Evolutionary conservation across 768 basidiomycete genomes (phyloP).

Genomic region (Amanita brunnescens): DNA sequence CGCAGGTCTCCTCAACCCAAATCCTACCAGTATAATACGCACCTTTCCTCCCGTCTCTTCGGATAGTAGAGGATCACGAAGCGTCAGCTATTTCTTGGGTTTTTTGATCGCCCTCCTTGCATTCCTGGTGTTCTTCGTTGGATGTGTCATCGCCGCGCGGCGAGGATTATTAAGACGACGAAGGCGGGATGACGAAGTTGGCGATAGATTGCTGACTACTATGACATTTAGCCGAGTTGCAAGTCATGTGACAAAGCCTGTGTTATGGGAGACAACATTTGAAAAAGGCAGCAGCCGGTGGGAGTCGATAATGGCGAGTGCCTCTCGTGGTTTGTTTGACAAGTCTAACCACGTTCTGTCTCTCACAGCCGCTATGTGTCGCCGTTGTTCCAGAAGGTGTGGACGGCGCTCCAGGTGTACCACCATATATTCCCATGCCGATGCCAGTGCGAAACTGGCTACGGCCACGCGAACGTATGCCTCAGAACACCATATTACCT

Average conservation of each 20-base stretch:
- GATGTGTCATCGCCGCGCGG: constrained; percentile 41
- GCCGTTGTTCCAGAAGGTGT: not conserved
- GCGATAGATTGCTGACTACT: constrained; percentile 8
- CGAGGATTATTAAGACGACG: constrained; percentile 26
- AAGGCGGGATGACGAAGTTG: constrained; percentile 13
- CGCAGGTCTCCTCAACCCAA: not conserved
- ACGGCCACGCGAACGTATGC: not conserved
- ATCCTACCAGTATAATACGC: not conserved
- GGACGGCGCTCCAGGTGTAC: not conserved
- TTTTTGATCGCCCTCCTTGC: constrained; percentile 42
- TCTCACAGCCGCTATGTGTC: constrained; percentile 11
- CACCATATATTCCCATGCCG: not conserved
- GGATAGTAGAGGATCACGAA: constrained; percentile 14
- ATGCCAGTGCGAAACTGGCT: constrained; percentile 3
- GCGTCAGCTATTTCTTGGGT: constrained; percentile 42
- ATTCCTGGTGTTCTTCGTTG: constrained; percentile 41
- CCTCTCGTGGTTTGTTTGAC: not conserved
- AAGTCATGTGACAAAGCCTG: constrained; percentile 3
- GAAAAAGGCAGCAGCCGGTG: constrained; percentile 7
- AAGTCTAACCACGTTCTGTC: not conserved
- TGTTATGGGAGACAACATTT: constrained; percentile 12
- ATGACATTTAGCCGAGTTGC: not conserved
- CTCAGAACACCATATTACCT: not conserved
- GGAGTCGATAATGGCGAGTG: constrained; percentile 12
- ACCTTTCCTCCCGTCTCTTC: not conserved